These are phyloP conservation scores for Westerdykella aurantiaca DNA, from an alignment of 2,329 filamentous ascomycete species.

Conservation along the genomic window DNA sequence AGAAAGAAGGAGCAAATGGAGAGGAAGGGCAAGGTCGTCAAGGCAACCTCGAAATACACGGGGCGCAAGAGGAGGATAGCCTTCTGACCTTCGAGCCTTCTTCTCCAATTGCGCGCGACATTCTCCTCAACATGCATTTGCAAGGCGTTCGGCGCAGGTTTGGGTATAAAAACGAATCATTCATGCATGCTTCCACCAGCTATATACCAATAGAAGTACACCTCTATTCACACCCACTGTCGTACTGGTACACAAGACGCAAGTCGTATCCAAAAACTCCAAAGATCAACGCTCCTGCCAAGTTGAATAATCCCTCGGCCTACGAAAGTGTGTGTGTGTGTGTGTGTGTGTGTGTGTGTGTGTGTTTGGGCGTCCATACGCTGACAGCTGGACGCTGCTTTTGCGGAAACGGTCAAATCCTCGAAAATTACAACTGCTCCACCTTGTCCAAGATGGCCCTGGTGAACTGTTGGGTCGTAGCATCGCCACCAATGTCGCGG, in stretches of 20 bases:
- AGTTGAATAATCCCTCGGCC: background rate
- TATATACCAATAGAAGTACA: slow-evolving; percentile 41
- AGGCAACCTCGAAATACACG: slow-evolving; percentile 87
- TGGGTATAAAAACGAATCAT: slow-evolving; percentile 20
- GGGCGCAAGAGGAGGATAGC: slow-evolving; percentile 76
- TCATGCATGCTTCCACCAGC: slow-evolving; percentile 31
- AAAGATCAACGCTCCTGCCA: too few species aligned
- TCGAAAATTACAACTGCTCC: slow-evolving; percentile 51
- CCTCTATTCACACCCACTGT: slow-evolving; percentile 32
- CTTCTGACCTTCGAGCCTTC: slow-evolving; percentile 50
- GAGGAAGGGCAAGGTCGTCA: slow-evolving; percentile 89
- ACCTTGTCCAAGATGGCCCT: slow-evolving; percentile 91
- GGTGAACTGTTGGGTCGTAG: slow-evolving; percentile 92
- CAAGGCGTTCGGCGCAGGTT: slow-evolving; percentile 26
- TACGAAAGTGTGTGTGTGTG: background rate
- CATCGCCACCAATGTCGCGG: slow-evolving; percentile 89
- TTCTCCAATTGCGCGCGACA: background rate
- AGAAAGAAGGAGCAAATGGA: slow-evolving; percentile 92
- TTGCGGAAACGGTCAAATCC: background rate
- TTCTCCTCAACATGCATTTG: slow-evolving; percentile 28
- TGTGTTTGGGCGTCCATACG: too few species aligned
- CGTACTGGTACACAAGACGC: slow-evolving; percentile 28
- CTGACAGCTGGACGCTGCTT: background rate
- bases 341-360: too few species aligned
- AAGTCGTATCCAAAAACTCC: slow-evolving; percentile 12